A percentile compares a stretch with the other conserved stretches of the same genome.
These are phyloP conservation scores for Pichia sp. DNA, from an alignment of 1,139 yeast species.

Conservation along the genomic window DNA sequence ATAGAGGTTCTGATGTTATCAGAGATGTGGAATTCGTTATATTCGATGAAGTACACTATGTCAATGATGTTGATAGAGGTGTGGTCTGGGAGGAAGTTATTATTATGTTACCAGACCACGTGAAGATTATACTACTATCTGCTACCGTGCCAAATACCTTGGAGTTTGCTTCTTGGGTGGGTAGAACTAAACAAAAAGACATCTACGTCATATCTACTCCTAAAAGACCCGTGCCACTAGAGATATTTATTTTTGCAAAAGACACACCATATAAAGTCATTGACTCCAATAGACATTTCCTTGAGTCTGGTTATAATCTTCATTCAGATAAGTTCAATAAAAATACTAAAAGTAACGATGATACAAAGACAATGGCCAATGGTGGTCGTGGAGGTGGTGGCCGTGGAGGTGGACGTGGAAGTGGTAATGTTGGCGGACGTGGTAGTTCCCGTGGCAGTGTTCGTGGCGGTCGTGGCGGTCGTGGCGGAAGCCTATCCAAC, in stretches of 20 bases:
- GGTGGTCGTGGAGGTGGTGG: conserved; percentile 9
- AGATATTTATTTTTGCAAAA: conserved; percentile 79
- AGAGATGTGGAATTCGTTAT: conserved; percentile 97
- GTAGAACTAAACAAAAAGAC: conserved; percentile 92
- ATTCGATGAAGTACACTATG: conserved; percentile 94
- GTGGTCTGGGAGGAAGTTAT: conserved; percentile 99
- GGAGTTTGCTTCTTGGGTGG: conserved; percentile 99
- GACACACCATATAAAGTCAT: conserved; percentile 65
- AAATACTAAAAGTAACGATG: conserved; percentile 26
- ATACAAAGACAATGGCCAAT: neutral
- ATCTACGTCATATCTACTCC: conserved; percentile 94
- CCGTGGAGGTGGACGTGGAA: conserved; percentile 22
- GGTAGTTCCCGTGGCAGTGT: conserved; percentile 11
- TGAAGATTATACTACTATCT: conserved; percentile 63
- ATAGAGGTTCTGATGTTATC: conserved; percentile 92
- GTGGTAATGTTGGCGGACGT: conserved; percentile 23
- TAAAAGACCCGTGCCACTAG: conserved; percentile 92
- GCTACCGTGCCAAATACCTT: conserved; percentile 98
- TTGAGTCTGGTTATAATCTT: conserved; percentile 57
- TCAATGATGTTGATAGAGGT: conserved; percentile 94
- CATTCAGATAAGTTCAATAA: conserved; percentile 48
- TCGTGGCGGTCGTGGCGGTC: conserved; percentile 24
- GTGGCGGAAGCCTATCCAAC: conserved; percentile 36
- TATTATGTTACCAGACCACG: conserved; percentile 91
- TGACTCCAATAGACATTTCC: conserved; percentile 65